Percentiles rank a stretch among this genome's conserved stretches.
Evolutionary conservation across 2,329 filamentous ascomycete genomes (phyloP).

Genomic region (Teratosphaeria epicoccoides): DNA sequence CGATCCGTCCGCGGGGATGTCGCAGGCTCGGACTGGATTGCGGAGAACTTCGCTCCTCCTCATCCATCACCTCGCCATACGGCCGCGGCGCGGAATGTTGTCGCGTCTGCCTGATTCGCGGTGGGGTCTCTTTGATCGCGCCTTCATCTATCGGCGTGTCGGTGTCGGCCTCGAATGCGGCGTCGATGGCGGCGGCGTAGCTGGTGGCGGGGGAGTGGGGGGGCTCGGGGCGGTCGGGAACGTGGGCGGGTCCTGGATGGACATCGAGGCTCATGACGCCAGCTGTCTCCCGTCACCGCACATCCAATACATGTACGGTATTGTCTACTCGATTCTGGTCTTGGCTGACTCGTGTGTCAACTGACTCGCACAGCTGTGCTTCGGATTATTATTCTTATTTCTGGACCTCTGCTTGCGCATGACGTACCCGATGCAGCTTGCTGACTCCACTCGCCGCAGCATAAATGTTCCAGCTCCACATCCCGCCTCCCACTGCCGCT

Average conservation of each 20-base stretch:
- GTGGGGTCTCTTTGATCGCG: conserved; percentile 27
- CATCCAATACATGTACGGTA: no score
- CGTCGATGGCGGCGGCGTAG: not conserved
- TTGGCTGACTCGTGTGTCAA: no score
- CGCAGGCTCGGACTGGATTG: conserved; percentile 22
- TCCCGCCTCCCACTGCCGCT: no score
- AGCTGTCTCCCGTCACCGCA: no score
- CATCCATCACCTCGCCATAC: conserved; percentile 26
- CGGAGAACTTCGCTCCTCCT: conserved; percentile 15
- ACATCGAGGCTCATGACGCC: conserved; percentile 4
- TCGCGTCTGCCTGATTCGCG: conserved; percentile 13
- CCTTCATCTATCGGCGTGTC: conserved; percentile 17
- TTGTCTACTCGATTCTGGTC: no score
- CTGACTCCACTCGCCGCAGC: no score
- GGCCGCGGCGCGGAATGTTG: conserved; percentile 23
- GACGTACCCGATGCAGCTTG: no score
- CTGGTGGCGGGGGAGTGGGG: not conserved
- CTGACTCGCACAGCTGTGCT: no score
- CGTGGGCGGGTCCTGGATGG: not conserved
- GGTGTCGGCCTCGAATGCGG: conserved; percentile 18
- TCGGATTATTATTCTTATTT: no score
- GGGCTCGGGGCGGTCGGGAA: not conserved
- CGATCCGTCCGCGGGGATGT: conserved; percentile 19
- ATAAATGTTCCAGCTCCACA: no score
- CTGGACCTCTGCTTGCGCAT: no score